Base-by-base conservation (phyloP, 768 basidiomycete genomes). In the Kwoniella europaea region DNA sequence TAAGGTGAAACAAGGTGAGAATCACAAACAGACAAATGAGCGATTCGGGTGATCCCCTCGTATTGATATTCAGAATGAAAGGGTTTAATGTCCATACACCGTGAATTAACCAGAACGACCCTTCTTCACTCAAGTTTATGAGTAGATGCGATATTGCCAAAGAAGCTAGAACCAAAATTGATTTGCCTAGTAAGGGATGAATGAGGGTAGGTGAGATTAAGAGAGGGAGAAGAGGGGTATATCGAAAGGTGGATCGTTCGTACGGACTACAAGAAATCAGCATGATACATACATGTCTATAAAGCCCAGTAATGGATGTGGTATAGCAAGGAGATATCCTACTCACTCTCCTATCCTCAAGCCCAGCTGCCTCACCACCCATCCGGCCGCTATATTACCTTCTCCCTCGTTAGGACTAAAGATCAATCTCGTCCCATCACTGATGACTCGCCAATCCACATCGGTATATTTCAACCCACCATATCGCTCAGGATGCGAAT, bases 361-460 rank as follows among this genome's bases (percentile, higher is more conserved):
- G 29, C 82, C 77, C 13, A 79, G 73, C 22, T 84, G 43, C 53
- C 59, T 44, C n/a, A 66, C 85, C 55, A 91, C 75, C 35, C 88
- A 86, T 10, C 94, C 94, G 71, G 87, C 43, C 18, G 82, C 80
- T 50, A 69, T 29, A 54, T 76, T 62, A 20, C 50, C 63, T 12
- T 60, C 56, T 1, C 50, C 57, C 59, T 69, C 64, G 16, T 41
- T 18, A 18, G 72, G 63, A 13, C n/a, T n/a, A 61, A 80, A 79
- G 18, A 83, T 73, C 71, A 92, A 93, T 53, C 84, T 85, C 1
- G 94, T 90, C 4, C 97, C 97, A 82, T 98, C 96, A 57, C 88
- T 91, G 86, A 98, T 97, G 76, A 99, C 96, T 46, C 89, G 88
- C 84, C 98, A 98, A 84, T 99, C 97, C 74, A 98, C 87, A 84